phyloP scores from a whole-genome alignment of 108 stramenopile species.

The Bacterosira constricta region DNA sequence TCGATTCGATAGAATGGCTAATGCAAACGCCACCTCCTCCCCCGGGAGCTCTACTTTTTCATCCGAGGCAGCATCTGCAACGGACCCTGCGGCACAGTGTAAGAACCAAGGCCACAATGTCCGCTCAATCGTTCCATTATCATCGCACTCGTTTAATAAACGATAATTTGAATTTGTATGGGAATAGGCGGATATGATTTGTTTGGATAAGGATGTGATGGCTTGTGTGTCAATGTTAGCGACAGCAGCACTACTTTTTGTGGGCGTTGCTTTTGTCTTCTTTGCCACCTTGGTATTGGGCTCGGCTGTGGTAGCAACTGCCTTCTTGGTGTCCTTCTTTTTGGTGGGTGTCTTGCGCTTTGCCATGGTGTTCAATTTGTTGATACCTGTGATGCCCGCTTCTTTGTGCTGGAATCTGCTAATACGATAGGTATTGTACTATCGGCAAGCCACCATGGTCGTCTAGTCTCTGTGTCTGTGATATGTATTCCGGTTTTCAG shows the following conservation, averaged over 20 bases:
- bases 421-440: too few relatives aligned
- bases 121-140: slow-evolving; percentile 26
- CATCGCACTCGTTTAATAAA: slow-evolving; percentile 15
- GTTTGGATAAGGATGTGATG: background rate
- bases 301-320: background rate
- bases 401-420: too few relatives aligned
- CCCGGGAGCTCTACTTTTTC: background rate
- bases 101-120: slow-evolving; percentile 38
- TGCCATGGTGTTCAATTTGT: slow-evolving; percentile 28
- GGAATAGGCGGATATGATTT: slow-evolving; percentile 8
- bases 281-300: slow-evolving; percentile 1
- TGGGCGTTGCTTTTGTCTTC: background rate
- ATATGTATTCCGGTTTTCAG: too few relatives aligned
- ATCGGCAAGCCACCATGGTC: too few relatives aligned
- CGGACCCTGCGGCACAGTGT: background rate
- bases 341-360: slow-evolving; percentile 14
- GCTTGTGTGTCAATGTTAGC: background rate
- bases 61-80: background rate
- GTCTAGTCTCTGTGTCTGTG: too few relatives aligned
- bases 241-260: background rate
- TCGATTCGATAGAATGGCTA: slow-evolving; percentile 27
- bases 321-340: background rate
- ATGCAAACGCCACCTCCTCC: slow-evolving; percentile 27
- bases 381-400: too few relatives aligned
- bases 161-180: background rate